A percentile compares a stretch with the other conserved stretches of the same genome.
Conservation (phyloP, 2,329 filamentous ascomycete species). For the Golovinomyces cichoracearum region DNA sequence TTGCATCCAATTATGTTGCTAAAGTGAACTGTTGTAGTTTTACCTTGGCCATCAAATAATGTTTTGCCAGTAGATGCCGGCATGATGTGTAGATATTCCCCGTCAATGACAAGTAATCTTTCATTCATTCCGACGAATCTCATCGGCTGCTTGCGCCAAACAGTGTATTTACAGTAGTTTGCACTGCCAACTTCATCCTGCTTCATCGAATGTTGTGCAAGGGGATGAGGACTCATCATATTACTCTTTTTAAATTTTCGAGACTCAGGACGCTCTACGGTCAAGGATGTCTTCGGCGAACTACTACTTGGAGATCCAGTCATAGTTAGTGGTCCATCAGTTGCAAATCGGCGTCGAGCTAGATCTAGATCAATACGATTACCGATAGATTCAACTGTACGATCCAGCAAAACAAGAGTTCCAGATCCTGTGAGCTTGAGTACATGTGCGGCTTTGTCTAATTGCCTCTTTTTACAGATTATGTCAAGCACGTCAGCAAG, state of each 20-base stretch:
- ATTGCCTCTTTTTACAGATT: conserved; percentile 48
- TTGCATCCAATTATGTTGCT: conserved; percentile 62
- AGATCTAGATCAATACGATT: conserved; percentile 52
- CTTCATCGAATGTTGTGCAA: conserved; percentile 36
- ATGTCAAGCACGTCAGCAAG: conserved; percentile 58
- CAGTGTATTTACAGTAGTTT: conserved; percentile 50
- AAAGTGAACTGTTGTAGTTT: conserved; percentile 61
- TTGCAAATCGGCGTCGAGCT: conserved; percentile 46
- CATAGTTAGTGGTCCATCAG: conserved; percentile 43
- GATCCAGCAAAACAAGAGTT: conserved; percentile 49
- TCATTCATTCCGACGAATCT: conserved; percentile 53
- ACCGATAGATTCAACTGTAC: conserved; percentile 54
- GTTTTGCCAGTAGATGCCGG: conserved; percentile 41
- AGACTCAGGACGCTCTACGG: conserved; percentile 19
- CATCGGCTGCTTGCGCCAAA: conserved; percentile 63
- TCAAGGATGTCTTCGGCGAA: conserved; percentile 35
- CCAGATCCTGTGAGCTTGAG: conserved; percentile 52
- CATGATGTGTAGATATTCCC: conserved; percentile 70
- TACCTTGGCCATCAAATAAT: conserved; percentile 34
- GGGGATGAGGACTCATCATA: conserved; percentile 35
- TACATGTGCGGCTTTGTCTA: conserved; percentile 57
- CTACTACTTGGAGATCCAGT: conserved; percentile 38
- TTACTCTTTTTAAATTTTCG: conserved; percentile 27
- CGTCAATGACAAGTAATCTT: conserved; percentile 52
- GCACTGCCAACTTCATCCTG: conserved; percentile 30